A percentile compares a stretch with the other conserved stretches of the same genome.
These are phyloP conservation scores for Trametes sp. DNA, from an alignment of 1,284 basidiomycete species.

Conservation along the genomic window DNA sequence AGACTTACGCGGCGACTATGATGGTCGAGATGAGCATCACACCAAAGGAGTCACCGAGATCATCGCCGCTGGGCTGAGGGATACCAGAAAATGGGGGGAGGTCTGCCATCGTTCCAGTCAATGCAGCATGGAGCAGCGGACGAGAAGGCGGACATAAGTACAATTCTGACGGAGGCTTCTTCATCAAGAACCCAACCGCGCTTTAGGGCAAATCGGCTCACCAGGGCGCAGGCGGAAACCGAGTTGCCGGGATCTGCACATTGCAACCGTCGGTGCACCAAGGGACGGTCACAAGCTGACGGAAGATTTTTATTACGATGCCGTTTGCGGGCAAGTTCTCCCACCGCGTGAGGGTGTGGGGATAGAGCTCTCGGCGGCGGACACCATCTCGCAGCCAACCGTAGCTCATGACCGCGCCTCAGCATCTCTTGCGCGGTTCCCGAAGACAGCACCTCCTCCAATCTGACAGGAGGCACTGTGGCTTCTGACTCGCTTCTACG, in stretches of 20 bases:
- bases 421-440: background rate
- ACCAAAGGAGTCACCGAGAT: conserved; percentile 27
- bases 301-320: background rate
- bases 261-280: background rate
- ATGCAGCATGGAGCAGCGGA: background rate
- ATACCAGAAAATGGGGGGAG: background rate
- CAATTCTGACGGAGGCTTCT: background rate
- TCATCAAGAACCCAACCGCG: background rate
- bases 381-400: background rate
- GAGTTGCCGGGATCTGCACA: background rate
- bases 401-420: background rate
- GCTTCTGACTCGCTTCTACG: background rate
- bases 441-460: background rate
- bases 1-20: conserved; percentile 18
- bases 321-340: background rate
- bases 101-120: conserved; percentile 8
- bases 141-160: background rate
- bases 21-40: conserved; percentile 29
- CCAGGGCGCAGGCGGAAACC: background rate
- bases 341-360: background rate
- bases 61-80: background rate
- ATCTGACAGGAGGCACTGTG: background rate
- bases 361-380: background rate
- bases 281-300: background rate
- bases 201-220: background rate